Evolutionary conservation across 768 basidiomycete species (phyloP).

Genomic region (Hypholoma fasciculare): DNA sequence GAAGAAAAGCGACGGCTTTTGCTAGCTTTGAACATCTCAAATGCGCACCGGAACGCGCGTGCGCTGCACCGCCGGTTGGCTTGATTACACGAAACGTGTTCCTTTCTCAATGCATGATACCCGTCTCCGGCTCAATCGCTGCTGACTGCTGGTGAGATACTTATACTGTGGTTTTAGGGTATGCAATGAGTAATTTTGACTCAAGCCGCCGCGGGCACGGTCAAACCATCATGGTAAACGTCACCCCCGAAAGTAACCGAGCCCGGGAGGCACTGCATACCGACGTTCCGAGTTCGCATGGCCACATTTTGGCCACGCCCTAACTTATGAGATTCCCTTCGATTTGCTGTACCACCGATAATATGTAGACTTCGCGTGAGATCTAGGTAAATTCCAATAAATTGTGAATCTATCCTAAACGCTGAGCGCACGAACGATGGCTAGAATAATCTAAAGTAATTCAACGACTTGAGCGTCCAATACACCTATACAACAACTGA

Average conservation of each 20-base stretch:
- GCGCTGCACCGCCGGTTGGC: not conserved
- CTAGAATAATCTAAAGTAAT: no score
- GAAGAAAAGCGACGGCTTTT: not conserved
- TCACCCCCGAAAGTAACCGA: not conserved
- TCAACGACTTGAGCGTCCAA: not conserved
- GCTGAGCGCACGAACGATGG: no score
- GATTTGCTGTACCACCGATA: not conserved
- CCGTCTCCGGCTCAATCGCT: not conserved
- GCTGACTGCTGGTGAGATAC: not conserved
- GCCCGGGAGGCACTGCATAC: not conserved
- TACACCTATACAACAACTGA: not conserved
- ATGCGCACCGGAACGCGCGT: not conserved
- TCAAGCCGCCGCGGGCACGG: no score
- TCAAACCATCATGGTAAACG: not conserved
- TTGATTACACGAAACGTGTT: conserved; percentile 21
- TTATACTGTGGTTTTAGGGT: not conserved
- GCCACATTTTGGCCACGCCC: not conserved
- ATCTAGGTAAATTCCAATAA: no score
- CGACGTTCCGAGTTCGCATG: not conserved
- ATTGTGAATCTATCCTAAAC: no score
- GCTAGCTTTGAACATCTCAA: not conserved
- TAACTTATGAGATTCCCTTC: not conserved
- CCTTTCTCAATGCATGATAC: conserved; percentile 10
- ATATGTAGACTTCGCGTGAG: no score
- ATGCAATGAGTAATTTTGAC: no score